Evolutionary conservation across 495 filamentous ascomycete genomes (phyloP), one percentile per base, ranked within the genome.

Genomic region (Neurospora sp.): DNA sequence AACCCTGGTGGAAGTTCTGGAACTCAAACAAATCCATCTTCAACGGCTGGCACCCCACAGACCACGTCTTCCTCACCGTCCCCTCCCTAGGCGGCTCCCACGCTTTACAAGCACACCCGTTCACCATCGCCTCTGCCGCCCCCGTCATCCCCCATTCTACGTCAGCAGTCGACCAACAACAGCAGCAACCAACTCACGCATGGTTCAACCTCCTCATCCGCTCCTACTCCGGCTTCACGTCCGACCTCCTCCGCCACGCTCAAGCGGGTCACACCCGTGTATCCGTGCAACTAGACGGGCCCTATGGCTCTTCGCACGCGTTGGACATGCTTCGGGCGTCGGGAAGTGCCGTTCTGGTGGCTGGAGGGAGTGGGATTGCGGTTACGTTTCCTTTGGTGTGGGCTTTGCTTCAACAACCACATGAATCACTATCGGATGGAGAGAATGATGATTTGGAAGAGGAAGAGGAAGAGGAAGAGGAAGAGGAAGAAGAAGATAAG

Each of bases 301-400:
- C 90, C 0, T 91, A 91, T 73, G 89, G 90, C 44, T 87, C 86
- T 38, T 75, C 82, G 69, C 70, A 76, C 70, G 78, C 78, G 27
- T 31, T 80, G 72, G 70, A 70, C 5, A 77, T 80, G 78, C 72
- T 80, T 41, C 82, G 83, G 42, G 84, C 85, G 11, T 78, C 54
- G 74, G 83, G 23, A 77, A 86, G 76, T 80, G 82, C 73, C 77
- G 84, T 91, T 18, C 73, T 91, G 16, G 81, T 91, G n/a, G 88
- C 88, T 6, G 88, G 90, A 7, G 89, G 90, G 12, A 88, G 86
- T 18, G 90, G 89, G n/a, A 88, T 91, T 42, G 89, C 87, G 0
- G 88, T 91, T 62, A 82, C 85, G 3, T 89, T 87, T 6, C 75
- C 78, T 1, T 44, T 80, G n/a, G 73, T 75, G 3, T 88, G 85